A percentile compares a stretch with the other conserved stretches of the same genome.
These are phyloP conservation scores for Eucalyptus fibrosa DNA, from an alignment of 345 rosid genomes.

Conservation along the genomic window DNA sequence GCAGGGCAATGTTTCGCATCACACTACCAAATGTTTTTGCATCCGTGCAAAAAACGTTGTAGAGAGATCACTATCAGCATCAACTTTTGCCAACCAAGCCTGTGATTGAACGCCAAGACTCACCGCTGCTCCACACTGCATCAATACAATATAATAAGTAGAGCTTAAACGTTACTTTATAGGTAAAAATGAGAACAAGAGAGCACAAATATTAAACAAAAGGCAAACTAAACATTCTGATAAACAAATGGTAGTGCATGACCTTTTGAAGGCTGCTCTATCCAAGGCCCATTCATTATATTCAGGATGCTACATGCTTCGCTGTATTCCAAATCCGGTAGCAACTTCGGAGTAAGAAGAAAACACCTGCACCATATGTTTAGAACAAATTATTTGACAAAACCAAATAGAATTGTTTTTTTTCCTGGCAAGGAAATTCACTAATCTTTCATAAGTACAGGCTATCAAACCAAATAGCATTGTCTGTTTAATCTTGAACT, in stretches of 20 bases:
- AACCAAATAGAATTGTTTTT: not conserved
- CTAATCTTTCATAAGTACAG: not conserved
- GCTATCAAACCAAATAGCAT: not conserved
- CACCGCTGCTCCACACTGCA: conserved; percentile 70
- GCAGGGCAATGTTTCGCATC: not conserved
- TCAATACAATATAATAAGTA: not conserved
- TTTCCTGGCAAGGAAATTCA: not conserved
- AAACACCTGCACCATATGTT: conserved; percentile 48
- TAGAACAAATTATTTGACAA: not conserved
- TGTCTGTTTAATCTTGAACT: not conserved
- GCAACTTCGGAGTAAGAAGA: conserved; percentile 81
- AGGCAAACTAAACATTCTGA: not conserved
- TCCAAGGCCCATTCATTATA: conserved; percentile 97
- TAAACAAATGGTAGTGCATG: not conserved
- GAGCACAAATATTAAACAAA: not conserved
- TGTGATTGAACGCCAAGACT: conserved; percentile 43
- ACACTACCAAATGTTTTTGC: not conserved
- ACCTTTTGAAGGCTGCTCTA: conserved; percentile 75
- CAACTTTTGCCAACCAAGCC: not conserved
- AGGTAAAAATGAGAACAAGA: not conserved
- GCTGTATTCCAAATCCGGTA: conserved; percentile 78
- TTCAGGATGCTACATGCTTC: conserved; percentile 88
- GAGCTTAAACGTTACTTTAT: not conserved
- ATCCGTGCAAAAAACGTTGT: not conserved
- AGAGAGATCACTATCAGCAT: not conserved